phyloP scores from a whole-genome alignment of 768 basidiomycete species.

The Serendipita vermifera region DNA sequence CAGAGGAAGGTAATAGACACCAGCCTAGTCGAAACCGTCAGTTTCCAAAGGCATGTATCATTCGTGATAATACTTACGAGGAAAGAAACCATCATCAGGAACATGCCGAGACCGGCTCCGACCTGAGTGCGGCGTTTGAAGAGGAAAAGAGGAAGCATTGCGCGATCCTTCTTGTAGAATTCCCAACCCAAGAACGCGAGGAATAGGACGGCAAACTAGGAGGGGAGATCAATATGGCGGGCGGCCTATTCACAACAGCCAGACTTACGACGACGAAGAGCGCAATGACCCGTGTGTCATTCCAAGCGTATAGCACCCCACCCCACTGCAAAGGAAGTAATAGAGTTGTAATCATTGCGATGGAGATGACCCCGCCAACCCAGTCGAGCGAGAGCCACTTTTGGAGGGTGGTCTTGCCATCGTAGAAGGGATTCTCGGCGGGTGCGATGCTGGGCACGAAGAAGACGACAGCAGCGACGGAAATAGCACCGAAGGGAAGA shows the following conservation, averaged over 20 bases:
- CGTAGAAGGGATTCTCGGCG: constrained; percentile 15
- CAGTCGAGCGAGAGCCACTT: constrained; percentile 24
- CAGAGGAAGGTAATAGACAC: constrained; percentile 25
- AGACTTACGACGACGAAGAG: constrained; percentile 15
- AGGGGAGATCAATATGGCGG: constrained; percentile 11
- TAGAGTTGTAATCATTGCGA: constrained; percentile 27
- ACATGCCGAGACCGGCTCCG: constrained; percentile 16
- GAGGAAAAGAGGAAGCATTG: constrained; percentile 26
- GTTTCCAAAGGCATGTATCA: not conserved
- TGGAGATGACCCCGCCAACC: constrained; percentile 25
- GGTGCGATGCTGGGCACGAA: constrained; percentile 21
- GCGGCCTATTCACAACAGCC: not conserved
- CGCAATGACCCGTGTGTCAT: constrained; percentile 24
- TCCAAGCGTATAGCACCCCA: constrained; percentile 29
- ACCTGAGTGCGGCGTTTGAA: constrained; percentile 23
- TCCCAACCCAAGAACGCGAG: constrained; percentile 25
- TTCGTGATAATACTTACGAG: constrained; percentile 17
- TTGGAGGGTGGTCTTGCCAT: constrained; percentile 14
- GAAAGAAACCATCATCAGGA: constrained; percentile 17
- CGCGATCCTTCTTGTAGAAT: constrained; percentile 23
- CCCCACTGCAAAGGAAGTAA: constrained; percentile 32
- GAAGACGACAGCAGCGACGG: constrained; percentile 25
- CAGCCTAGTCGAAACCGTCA: constrained; percentile 11
- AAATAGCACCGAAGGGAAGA: constrained; percentile 23
- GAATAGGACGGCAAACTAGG: constrained; percentile 22